Conservation (phyloP, 768 basidiomycete genomes). For the Hericium alpestre region DNA sequence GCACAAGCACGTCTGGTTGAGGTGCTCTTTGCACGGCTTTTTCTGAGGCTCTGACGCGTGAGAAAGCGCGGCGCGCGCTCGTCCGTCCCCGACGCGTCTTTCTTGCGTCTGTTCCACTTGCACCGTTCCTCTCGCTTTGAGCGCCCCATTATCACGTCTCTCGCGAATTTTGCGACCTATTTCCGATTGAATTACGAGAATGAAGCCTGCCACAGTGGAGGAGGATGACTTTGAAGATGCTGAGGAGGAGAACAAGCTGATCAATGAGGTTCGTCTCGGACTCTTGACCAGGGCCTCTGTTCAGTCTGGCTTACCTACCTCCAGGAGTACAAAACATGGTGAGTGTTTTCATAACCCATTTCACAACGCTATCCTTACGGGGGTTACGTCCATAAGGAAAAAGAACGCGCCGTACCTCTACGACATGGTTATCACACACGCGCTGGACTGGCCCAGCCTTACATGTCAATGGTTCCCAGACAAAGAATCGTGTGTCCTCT, state of each 20-base stretch:
- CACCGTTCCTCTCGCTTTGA: neutral
- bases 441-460: constrained; percentile 93
- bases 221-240: constrained; percentile 78
- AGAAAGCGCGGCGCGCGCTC: neutral
- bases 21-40: neutral
- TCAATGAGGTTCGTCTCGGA: constrained; percentile 57
- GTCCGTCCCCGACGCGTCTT: neutral
- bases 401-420: constrained; percentile 97
- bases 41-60: neutral
- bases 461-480: constrained; percentile 99
- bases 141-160: neutral
- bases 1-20: neutral
- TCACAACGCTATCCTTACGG: neutral
- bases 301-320: neutral
- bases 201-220: constrained; percentile 43
- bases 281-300: too few species aligned
- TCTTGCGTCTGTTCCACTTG: neutral
- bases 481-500: constrained; percentile 66
- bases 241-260: constrained; percentile 81
- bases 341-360: constrained; percentile 4
- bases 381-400: constrained; percentile 45
- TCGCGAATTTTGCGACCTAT: too few species aligned
- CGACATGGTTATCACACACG: constrained; percentile 94
- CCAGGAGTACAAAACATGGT: constrained; percentile 86
- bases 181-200: constrained; percentile 12